These are phyloP conservation scores for Trichoderma asperelloides DNA, from an alignment of 495 filamentous ascomycete species.

Conservation along the genomic window DNA sequence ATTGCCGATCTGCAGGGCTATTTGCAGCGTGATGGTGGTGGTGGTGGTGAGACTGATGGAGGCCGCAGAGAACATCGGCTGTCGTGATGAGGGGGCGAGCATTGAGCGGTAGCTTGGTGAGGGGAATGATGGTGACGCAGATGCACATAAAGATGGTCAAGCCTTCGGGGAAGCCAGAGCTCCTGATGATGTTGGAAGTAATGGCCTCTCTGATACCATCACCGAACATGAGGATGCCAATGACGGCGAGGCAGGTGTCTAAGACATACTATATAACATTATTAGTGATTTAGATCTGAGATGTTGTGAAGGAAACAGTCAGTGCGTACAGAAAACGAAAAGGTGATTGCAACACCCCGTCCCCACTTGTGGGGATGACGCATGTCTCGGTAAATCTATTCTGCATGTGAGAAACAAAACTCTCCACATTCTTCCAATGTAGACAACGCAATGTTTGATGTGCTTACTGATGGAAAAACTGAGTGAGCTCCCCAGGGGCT, in stretches of 20 bases:
- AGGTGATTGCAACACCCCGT: slow-evolving; percentile 69
- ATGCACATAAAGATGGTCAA: slow-evolving; percentile 69
- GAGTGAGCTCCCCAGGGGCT: slow-evolving; percentile 89
- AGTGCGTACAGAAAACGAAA: slow-evolving; percentile 71
- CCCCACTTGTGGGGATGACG: slow-evolving; percentile 82
- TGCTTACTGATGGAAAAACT: slow-evolving; percentile 73
- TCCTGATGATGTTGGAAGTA: slow-evolving; percentile 75
- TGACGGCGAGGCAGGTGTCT: slow-evolving; percentile 70
- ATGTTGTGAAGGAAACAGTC: neutral
- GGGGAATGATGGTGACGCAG: slow-evolving; percentile 84
- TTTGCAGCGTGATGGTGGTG: slow-evolving; percentile 36
- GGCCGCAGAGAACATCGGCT: slow-evolving; percentile 66
- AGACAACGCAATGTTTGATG: neutral
- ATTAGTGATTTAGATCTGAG: neutral
- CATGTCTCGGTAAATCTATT: slow-evolving; percentile 89
- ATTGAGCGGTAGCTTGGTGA: slow-evolving; percentile 92
- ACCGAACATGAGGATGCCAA: slow-evolving; percentile 90
- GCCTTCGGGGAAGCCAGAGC: slow-evolving; percentile 62
- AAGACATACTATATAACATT: slow-evolving; percentile 52
- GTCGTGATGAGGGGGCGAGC: slow-evolving; percentile 81
- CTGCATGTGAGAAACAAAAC: neutral
- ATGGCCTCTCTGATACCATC: slow-evolving; percentile 77
- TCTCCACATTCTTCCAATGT: slow-evolving; percentile 1
- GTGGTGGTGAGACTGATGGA: slow-evolving; percentile 49
- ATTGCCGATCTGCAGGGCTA: slow-evolving; percentile 40